Conservation (phyloP, 768 basidiomycete genomes). For the Kwoniella pini region DNA sequence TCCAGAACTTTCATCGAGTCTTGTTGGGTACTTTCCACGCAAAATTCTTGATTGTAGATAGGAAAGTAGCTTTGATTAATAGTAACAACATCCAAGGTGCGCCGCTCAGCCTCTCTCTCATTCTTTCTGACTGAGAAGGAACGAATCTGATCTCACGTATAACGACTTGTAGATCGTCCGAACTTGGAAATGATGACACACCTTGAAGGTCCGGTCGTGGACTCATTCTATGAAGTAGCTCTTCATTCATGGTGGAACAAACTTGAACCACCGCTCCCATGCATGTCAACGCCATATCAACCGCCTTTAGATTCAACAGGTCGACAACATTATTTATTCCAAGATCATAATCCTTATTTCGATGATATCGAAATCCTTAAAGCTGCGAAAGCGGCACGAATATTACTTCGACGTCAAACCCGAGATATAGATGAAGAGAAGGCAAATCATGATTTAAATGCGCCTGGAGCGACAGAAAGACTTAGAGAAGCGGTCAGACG, state of each 20-base stretch:
- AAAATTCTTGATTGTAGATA: slow-evolving; percentile 70
- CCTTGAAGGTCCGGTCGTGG: slow-evolving; percentile 70
- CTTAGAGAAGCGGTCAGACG: slow-evolving; percentile 45
- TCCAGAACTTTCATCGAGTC: slow-evolving; percentile 58
- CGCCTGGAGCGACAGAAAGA: slow-evolving; percentile 29
- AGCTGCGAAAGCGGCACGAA: slow-evolving; percentile 56
- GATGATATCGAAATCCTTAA: slow-evolving; percentile 57
- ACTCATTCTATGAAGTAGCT: slow-evolving; percentile 69
- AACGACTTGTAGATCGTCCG: slow-evolving; percentile 50
- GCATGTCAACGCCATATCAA: slow-evolving; percentile 44
- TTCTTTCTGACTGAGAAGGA: not conserved
- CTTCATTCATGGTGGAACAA: slow-evolving; percentile 64
- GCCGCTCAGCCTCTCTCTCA: not conserved
- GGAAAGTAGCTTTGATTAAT: slow-evolving; percentile 67
- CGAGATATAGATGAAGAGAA: slow-evolving; percentile 44
- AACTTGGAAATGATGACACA: slow-evolving; percentile 66
- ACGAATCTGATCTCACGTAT: slow-evolving; percentile 3
- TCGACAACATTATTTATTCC: slow-evolving; percentile 57
- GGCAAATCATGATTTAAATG: slow-evolving; percentile 12
- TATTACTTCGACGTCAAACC: slow-evolving; percentile 52
- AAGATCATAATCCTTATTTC: slow-evolving; percentile 57
- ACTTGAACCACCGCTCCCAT: slow-evolving; percentile 48
- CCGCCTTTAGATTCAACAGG: slow-evolving; percentile 45
- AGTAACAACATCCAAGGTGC: slow-evolving; percentile 64
- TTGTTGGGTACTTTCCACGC: slow-evolving; percentile 70